Percentiles rank a stretch among this genome's conserved stretches.
These are phyloP conservation scores for Lentinula novae-zelandiae DNA, from an alignment of 1,284 basidiomycete genomes.

Conservation along the genomic window DNA sequence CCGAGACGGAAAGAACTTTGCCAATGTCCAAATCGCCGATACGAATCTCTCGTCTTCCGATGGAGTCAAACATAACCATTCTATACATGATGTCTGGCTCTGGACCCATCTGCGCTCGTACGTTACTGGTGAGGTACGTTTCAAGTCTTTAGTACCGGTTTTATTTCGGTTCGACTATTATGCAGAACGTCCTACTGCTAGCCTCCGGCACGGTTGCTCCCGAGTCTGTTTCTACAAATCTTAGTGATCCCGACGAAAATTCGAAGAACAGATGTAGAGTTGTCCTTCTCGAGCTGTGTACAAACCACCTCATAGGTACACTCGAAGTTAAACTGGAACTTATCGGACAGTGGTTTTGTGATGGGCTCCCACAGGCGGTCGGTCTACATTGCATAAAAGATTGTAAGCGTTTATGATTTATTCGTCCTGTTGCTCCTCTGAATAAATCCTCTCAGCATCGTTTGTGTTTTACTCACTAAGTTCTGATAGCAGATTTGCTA, in stretches of 20 bases:
- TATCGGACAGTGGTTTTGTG: constrained; percentile 52
- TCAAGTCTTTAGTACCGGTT: neutral
- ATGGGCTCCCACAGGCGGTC: constrained; percentile 41
- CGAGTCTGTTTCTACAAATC: constrained; percentile 15
- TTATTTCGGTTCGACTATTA: constrained; percentile 8
- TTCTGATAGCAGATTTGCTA: constrained; percentile 30
- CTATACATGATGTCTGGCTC: constrained; percentile 38
- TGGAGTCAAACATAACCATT: constrained; percentile 24
- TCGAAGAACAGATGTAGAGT: constrained; percentile 38
- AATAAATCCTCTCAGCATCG: constrained; percentile 18
- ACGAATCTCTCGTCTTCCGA: constrained; percentile 23
- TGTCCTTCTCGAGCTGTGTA: constrained; percentile 42
- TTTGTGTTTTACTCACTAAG: constrained; percentile 25
- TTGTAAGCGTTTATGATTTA: constrained; percentile 31
- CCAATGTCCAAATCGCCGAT: constrained; percentile 26
- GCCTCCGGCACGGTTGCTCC: constrained; percentile 31
- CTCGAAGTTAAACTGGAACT: constrained; percentile 39
- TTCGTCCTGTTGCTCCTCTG: constrained; percentile 2
- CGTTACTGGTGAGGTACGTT: constrained; percentile 40
- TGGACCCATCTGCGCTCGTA: constrained; percentile 45
- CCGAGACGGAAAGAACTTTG: constrained; percentile 40
- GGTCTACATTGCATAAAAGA: constrained; percentile 41
- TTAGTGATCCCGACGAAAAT: constrained; percentile 30
- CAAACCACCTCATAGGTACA: constrained; percentile 30
- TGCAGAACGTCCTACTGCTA: constrained; percentile 36